Evolutionary conservation across 2,329 filamentous ascomycete species (phyloP).

Genomic region (Fusarium sp.): DNA sequence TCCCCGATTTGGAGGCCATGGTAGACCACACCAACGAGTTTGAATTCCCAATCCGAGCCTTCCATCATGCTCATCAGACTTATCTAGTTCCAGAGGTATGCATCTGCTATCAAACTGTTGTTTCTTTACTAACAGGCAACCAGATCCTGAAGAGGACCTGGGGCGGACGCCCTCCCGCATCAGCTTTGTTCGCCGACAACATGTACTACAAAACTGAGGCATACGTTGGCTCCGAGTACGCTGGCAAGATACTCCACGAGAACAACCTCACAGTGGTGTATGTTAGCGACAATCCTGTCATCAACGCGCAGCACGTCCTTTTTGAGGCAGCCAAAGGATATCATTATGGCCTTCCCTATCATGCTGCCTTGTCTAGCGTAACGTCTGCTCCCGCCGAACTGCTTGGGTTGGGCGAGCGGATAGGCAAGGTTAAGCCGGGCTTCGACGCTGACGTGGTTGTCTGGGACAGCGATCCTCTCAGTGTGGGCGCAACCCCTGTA

Average conservation of each 20-base stretch:
- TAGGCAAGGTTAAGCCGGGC: conserved; percentile 69
- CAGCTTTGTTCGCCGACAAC: conserved; percentile 74
- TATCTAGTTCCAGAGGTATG: conserved; percentile 70
- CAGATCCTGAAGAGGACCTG: conserved; percentile 65
- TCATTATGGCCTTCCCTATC: conserved; percentile 68
- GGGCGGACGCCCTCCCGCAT: conserved; percentile 62
- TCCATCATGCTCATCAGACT: conserved; percentile 75
- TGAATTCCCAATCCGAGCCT: conserved; percentile 70
- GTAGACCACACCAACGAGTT: conserved; percentile 78
- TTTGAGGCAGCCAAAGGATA: conserved; percentile 70
- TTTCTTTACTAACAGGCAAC: not conserved
- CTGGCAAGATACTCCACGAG: conserved; percentile 72
- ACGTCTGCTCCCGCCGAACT: conserved; percentile 67
- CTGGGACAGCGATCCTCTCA: conserved; percentile 70
- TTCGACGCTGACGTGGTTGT: conserved; percentile 69
- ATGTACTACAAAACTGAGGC: conserved; percentile 78
- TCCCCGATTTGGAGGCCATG: conserved; percentile 74
- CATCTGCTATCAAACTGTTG: not conserved
- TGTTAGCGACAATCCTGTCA: conserved; percentile 75
- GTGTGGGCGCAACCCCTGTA: conserved; percentile 65
- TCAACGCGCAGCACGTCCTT: conserved; percentile 75
- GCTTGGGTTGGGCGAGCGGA: conserved; percentile 64
- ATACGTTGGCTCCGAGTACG: conserved; percentile 70
- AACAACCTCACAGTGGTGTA: conserved; percentile 72
- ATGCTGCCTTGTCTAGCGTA: conserved; percentile 65